phyloP scores from a whole-genome alignment of 345 rosid species.

The Noccaea caerulescens region DNA sequence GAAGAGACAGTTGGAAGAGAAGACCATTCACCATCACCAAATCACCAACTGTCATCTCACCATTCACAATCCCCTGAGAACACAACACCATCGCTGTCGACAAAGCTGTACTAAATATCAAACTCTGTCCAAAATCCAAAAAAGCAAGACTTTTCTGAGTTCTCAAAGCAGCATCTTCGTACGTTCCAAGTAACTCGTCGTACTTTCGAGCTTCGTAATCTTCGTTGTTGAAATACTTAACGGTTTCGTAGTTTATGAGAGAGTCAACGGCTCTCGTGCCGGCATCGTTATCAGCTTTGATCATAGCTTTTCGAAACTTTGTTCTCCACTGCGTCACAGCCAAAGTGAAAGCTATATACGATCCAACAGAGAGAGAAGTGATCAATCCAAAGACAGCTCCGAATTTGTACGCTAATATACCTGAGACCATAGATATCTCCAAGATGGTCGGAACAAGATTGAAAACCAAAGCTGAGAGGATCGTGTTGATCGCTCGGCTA shows the following conservation, averaged over 20 bases:
- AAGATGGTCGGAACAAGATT: constrained; percentile 86
- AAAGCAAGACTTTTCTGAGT: constrained; percentile 87
- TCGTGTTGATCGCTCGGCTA: constrained; percentile 87
- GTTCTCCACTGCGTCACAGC: constrained; percentile 92
- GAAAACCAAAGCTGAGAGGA: constrained; percentile 88
- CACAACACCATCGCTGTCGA: constrained; percentile 92
- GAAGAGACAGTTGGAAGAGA: constrained; percentile 93
- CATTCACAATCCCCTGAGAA: constrained; percentile 77
- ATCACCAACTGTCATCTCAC: constrained; percentile 93
- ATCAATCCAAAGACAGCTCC: constrained; percentile 87
- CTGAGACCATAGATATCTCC: constrained; percentile 93
- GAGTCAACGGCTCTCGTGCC: constrained; percentile 84
- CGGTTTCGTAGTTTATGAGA: constrained; percentile 93
- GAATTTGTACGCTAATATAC: constrained; percentile 88
- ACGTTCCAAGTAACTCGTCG: constrained; percentile 69
- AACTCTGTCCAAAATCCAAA: constrained; percentile 88
- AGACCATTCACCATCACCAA: constrained; percentile 99
- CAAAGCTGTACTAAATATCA: constrained; percentile 83
- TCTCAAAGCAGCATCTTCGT: constrained; percentile 79
- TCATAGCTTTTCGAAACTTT: constrained; percentile 83
- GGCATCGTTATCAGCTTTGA: constrained; percentile 93
- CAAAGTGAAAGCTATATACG: constrained; percentile 78
- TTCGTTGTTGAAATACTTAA: constrained; percentile 91
- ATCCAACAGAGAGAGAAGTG: constrained; percentile 79
- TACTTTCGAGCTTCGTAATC: constrained; percentile 72